Evolutionary conservation across 768 basidiomycete genomes (phyloP).

Genomic region (Suillus subaureus): DNA sequence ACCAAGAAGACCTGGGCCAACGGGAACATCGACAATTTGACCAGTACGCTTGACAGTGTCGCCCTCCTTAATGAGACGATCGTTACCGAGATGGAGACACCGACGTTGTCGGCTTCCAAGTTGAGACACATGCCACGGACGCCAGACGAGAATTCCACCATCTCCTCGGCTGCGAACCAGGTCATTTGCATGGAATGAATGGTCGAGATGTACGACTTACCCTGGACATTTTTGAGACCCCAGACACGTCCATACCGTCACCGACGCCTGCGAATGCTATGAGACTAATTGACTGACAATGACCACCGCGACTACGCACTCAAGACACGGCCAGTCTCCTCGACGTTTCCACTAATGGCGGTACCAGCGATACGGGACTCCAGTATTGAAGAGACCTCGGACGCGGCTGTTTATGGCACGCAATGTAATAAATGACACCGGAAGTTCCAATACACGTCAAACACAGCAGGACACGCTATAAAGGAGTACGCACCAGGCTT

Average conservation of each 20-base stretch:
- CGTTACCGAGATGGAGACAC: conserved; percentile 99
- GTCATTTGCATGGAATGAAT: conserved; percentile 1
- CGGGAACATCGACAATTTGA: conserved; percentile 99
- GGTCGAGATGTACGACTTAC: conserved; percentile 41
- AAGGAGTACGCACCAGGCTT: conserved; percentile 80
- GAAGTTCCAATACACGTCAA: conserved; percentile 18
- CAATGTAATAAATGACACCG: conserved; percentile 28
- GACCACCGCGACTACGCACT: conserved; percentile 56
- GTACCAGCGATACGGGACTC: conserved; percentile 97
- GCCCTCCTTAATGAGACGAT: conserved; percentile 99
- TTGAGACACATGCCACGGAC: conserved; percentile 99
- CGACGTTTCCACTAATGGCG: conserved; percentile 88
- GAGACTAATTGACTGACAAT: conserved; percentile 9
- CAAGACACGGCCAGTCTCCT: conserved; percentile 98
- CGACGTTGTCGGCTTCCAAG: conserved; percentile 99
- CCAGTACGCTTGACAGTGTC: conserved; percentile 99
- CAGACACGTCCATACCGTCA: conserved; percentile 99
- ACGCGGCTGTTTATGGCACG: conserved; percentile 71
- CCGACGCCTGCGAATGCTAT: conserved; percentile 72
- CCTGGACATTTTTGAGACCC: conserved; percentile 98
- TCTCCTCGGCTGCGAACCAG: conserved; percentile 83
- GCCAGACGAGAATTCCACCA: conserved; percentile 99
- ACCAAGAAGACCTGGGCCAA: conserved; percentile 95
- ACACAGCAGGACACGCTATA: conserved; percentile 5
- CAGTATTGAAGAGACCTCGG: conserved; percentile 98